Conservation (phyloP, 495 filamentous ascomycete species). For the Hypoxylon cercidicola region DNA sequence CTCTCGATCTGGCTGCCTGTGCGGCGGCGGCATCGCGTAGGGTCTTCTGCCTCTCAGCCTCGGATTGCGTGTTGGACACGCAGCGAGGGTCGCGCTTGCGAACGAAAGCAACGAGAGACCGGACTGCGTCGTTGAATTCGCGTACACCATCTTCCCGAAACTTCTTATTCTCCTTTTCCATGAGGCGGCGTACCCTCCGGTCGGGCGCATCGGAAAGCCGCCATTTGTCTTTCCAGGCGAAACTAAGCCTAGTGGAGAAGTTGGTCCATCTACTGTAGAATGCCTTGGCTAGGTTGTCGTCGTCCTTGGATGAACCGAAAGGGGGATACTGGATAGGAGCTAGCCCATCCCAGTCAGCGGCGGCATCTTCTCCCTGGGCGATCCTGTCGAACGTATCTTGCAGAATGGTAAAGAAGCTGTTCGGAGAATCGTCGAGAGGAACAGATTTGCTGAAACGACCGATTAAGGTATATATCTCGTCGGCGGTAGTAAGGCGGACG, state of each 20-base stretch:
- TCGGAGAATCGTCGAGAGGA: constrained; percentile 77
- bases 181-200: constrained; percentile 79
- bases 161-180: constrained; percentile 95
- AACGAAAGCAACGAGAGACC: constrained; percentile 86
- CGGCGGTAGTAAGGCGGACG: constrained; percentile 75
- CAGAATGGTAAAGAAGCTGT: constrained; percentile 85
- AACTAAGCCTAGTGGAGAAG: constrained; percentile 86
- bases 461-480: constrained; percentile 78
- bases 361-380: constrained; percentile 80
- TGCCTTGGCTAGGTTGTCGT: constrained; percentile 72
- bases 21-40: constrained; percentile 81
- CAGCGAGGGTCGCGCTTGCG: constrained; percentile 92
- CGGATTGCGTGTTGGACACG: constrained; percentile 70
- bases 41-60: constrained; percentile 80
- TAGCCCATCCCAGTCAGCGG: constrained; percentile 72
- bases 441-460: constrained; percentile 79
- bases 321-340: constrained; percentile 72
- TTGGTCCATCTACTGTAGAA: constrained; percentile 86
- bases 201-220: constrained; percentile 87
- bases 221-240: constrained; percentile 89
- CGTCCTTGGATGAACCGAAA: constrained; percentile 77
- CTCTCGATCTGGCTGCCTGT: constrained; percentile 85
- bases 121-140: constrained; percentile 94
- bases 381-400: constrained; percentile 79
- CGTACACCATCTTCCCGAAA: constrained; percentile 82